Base-by-base conservation (phyloP, 2,329 filamentous ascomycete species). In the Thelonectria olida region DNA sequence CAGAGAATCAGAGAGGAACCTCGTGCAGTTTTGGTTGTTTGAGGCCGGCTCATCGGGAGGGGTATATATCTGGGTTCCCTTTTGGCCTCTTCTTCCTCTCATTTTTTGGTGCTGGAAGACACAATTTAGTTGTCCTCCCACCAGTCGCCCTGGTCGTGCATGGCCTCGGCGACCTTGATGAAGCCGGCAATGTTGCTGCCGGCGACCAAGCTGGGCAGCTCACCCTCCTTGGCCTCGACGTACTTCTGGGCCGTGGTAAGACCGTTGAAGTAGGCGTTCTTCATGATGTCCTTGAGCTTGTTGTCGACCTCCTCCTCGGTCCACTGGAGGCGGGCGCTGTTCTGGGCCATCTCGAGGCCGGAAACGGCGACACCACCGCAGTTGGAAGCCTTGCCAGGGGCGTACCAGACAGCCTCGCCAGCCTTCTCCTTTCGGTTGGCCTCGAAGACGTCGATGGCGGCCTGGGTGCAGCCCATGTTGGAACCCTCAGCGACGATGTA, bases 401-500 rank as follows among this genome's bases (percentile, higher is more conserved):
- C 96, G 80, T 98, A 98, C 96, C 96, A 99, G 79, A 97, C 89
- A 62, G 92, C 88, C 7, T 81, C 77, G 53, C 80, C 80, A 67
- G 87, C 88, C 83, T 92, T 88, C 77, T 87, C 87, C 76, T 84
- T 88, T 71, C 94, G 87, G 73, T 89, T 84, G 17, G 85, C 86
- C 87, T 98, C 95, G 78, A 98, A 98, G 68, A 93, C 84, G 74
- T 97, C 92, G 74, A 99, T 97, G 70, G 95, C 95, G 68, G 92
- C 93, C 81, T 96, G 93, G 31, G 94, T 97, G 85, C 93, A 97
- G 67, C 96, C 96, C 96, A 99, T 98, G 88, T 98, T 98, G 81
- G 91, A 96, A 58, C 96, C 96, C 83, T 99, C 96, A 60, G 96
- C 96, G 69, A 98, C 90, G 84, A 93, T 96, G 77, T 90, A 88